These are phyloP conservation scores for Blastomyces silverae DNA, from an alignment of 2,329 filamentous ascomycete genomes.

Conservation along the genomic window DNA sequence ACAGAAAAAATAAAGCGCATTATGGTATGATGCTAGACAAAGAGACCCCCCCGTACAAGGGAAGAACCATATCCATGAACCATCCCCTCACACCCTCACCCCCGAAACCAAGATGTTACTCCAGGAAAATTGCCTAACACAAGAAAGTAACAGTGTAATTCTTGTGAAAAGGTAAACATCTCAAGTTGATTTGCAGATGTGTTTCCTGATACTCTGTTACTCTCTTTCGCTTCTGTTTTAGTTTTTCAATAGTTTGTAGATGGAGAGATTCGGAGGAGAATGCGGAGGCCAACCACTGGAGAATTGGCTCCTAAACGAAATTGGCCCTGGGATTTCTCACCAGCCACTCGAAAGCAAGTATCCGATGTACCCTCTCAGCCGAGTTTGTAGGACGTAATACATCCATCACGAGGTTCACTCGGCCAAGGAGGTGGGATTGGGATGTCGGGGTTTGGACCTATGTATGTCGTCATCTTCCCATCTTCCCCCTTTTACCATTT, in stretches of 20 bases:
- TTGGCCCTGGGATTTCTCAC: neutral
- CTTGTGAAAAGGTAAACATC: neutral
- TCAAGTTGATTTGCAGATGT: neutral
- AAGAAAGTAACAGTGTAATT: neutral
- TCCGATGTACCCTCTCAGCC: neutral
- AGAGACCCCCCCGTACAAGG: neutral
- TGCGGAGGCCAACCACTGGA: neutral
- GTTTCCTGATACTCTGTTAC: neutral
- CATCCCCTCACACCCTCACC: neutral
- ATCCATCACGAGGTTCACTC: conserved; percentile 8
- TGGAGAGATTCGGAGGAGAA: neutral
- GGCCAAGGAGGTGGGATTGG: neutral
- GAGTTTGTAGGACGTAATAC: neutral
- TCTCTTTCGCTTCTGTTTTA: neutral
- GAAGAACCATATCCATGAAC: neutral
- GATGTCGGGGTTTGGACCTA: neutral
- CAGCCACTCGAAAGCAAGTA: conserved; percentile 1
- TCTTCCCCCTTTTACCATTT: too few species aligned
- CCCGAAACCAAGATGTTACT: neutral
- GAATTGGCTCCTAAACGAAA: neutral
- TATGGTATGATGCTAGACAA: neutral
- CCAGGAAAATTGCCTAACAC: neutral
- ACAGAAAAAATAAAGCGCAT: neutral
- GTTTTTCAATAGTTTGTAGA: neutral
- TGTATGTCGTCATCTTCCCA: conserved; percentile 2